These are phyloP conservation scores for Mortierella sp. DNA, from an alignment of 371 early-diverging fungal species.

Conservation along the genomic window DNA sequence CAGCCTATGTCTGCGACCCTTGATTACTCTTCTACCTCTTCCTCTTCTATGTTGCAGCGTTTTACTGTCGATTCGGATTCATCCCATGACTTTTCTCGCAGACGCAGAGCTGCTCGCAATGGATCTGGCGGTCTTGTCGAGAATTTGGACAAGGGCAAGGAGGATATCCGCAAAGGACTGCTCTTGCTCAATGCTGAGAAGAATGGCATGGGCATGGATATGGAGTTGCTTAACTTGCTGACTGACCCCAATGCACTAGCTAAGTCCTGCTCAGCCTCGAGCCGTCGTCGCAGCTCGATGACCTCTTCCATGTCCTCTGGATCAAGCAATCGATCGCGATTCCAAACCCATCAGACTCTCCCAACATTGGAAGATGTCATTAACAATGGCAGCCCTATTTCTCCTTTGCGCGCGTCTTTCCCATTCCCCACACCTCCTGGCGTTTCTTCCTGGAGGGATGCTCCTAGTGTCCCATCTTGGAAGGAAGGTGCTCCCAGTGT, in stretches of 20 bases:
- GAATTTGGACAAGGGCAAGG: slow-evolving; percentile 72
- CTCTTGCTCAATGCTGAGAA: slow-evolving; percentile 56
- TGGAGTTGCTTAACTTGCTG: slow-evolving; percentile 57
- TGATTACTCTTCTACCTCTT: slow-evolving; percentile 39
- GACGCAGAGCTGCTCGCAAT: slow-evolving; percentile 43
- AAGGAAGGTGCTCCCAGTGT: neutral
- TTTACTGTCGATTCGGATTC: slow-evolving; percentile 45
- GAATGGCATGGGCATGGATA: slow-evolving; percentile 55
- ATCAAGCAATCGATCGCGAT: slow-evolving; percentile 35
- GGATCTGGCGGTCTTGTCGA: slow-evolving; percentile 61
- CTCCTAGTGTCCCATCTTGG: too few relatives aligned
- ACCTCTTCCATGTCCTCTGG: slow-evolving; percentile 46
- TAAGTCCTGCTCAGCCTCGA: slow-evolving; percentile 53
- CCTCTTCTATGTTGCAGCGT: slow-evolving; percentile 25
- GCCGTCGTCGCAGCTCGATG: slow-evolving; percentile 48
- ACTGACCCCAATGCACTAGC: slow-evolving; percentile 55
- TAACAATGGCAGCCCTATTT: slow-evolving; percentile 27
- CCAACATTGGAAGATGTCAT: slow-evolving; percentile 38
- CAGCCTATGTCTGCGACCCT: slow-evolving; percentile 43
- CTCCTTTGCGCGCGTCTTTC: slow-evolving; percentile 44
- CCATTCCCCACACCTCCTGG: slow-evolving; percentile 36
- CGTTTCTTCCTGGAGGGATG: too few relatives aligned
- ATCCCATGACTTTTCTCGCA: slow-evolving; percentile 40
- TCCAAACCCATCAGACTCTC: slow-evolving; percentile 15
- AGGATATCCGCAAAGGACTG: slow-evolving; percentile 67